Evolutionary conservation across 2,329 filamentous ascomycete genomes (phyloP).

Genomic region (Bipolaris victoriae): DNA sequence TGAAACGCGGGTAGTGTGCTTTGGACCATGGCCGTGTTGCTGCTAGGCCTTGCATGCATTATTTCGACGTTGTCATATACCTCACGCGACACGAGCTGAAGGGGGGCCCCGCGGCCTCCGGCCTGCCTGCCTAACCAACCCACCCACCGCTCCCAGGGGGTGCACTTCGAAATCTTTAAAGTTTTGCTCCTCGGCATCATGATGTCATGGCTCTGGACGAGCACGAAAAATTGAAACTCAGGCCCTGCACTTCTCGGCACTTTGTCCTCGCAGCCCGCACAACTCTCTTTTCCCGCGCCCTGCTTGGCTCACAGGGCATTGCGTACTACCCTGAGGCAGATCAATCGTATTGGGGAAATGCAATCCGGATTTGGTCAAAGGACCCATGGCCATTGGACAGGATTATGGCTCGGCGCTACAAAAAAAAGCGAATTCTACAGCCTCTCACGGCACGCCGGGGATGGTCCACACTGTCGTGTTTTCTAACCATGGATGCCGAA

Average conservation of each 20-base stretch:
- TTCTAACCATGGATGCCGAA: slow-evolving; percentile 8
- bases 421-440: background rate
- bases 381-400: background rate
- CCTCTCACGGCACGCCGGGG: background rate
- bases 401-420: background rate
- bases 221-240: background rate
- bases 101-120: background rate
- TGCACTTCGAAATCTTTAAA: background rate
- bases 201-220: slow-evolving; percentile 2
- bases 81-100: slow-evolving; percentile 4
- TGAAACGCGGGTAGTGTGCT: slow-evolving; percentile 15
- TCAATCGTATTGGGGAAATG: background rate
- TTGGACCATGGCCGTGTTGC: slow-evolving; percentile 7
- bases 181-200: slow-evolving; percentile 1
- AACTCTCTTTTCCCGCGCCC: background rate
- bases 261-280: background rate
- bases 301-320: background rate
- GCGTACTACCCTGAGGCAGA: background rate
- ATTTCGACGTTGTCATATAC: background rate
- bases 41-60: slow-evolving; percentile 5
- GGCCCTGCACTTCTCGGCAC: background rate
- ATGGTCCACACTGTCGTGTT: slow-evolving; percentile 11
- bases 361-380: background rate
- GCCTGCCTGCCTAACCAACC: background rate
- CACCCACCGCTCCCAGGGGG: background rate